These are phyloP conservation scores for Stemphylium lycopersici DNA, from an alignment of 2,329 filamentous ascomycete species.

Conservation along the genomic window DNA sequence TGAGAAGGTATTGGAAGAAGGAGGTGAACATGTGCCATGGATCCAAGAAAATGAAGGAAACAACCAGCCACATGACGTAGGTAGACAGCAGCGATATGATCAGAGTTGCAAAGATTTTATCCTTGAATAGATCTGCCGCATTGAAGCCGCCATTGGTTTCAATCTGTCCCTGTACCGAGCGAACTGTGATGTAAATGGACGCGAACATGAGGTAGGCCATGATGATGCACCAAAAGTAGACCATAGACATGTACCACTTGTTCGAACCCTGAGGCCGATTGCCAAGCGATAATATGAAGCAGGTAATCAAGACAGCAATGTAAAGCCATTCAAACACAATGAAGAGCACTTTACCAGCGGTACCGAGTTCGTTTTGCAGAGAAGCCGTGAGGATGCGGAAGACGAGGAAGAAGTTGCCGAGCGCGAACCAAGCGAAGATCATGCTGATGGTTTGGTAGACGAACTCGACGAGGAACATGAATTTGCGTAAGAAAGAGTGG, in stretches of 20 bases:
- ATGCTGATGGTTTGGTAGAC: slow-evolving; percentile 94
- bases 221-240: slow-evolving; percentile 96
- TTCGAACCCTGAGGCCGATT: slow-evolving; percentile 95
- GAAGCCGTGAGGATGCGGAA: slow-evolving; percentile 96
- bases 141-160: slow-evolving; percentile 67
- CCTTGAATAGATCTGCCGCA: slow-evolving; percentile 77
- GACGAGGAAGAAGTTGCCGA: slow-evolving; percentile 98
- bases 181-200: slow-evolving; percentile 90
- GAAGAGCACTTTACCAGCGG: slow-evolving; percentile 77
- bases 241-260: slow-evolving; percentile 93
- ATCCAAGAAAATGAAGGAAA: slow-evolving; percentile 93
- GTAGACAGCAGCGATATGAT: slow-evolving; percentile 92
- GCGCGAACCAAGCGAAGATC: slow-evolving; percentile 98
- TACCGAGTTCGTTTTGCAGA: slow-evolving; percentile 78
- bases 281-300: slow-evolving; percentile 91
- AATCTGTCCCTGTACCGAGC: slow-evolving; percentile 77
- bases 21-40: slow-evolving; percentile 99
- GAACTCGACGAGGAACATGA: slow-evolving; percentile 91
- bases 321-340: slow-evolving; percentile 97
- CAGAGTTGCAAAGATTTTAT: slow-evolving; percentile 88
- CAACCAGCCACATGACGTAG: slow-evolving; percentile 89
- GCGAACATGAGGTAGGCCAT: slow-evolving; percentile 95
- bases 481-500: slow-evolving; percentile 84
- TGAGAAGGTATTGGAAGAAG: slow-evolving; percentile 89
- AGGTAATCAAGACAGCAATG: slow-evolving; percentile 86